These are phyloP conservation scores for Ophiostoma sp. DNA, from an alignment of 2,329 filamentous ascomycete genomes.

Conservation along the genomic window DNA sequence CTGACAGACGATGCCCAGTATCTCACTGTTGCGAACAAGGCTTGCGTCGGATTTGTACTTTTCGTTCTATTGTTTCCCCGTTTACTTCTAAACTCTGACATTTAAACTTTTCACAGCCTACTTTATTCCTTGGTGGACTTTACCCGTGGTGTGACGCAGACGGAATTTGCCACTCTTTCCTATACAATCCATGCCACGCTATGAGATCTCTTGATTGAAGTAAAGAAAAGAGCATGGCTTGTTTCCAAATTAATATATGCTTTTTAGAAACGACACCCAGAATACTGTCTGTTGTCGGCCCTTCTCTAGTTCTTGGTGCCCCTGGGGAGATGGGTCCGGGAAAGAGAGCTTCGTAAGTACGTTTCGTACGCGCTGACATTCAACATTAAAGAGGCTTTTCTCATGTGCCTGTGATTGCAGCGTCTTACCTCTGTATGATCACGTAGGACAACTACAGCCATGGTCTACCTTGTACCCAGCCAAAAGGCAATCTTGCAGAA, in stretches of 20 bases:
- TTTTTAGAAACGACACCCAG: background rate
- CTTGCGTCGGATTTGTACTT: background rate
- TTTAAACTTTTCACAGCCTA: background rate
- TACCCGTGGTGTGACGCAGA: background rate
- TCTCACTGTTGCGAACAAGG: background rate
- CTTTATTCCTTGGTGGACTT: background rate
- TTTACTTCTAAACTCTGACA: background rate
- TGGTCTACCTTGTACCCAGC: background rate
- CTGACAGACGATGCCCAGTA: background rate
- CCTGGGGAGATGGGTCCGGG: background rate
- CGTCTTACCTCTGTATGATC: background rate
- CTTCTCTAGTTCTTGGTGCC: background rate
- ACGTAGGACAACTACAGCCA: background rate
- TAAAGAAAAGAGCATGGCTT: background rate
- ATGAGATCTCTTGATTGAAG: background rate
- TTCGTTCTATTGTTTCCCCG: background rate
- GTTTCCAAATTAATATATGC: background rate
- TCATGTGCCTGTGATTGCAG: background rate
- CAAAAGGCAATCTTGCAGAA: background rate
- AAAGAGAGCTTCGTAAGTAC: background rate
- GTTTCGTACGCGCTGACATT: background rate
- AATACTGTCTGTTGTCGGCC: background rate
- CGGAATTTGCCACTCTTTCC: background rate
- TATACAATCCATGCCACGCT: background rate
- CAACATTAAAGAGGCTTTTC: background rate